Conservation (phyloP, 768 basidiomycete species). For the Collybiopsis confluens region DNA sequence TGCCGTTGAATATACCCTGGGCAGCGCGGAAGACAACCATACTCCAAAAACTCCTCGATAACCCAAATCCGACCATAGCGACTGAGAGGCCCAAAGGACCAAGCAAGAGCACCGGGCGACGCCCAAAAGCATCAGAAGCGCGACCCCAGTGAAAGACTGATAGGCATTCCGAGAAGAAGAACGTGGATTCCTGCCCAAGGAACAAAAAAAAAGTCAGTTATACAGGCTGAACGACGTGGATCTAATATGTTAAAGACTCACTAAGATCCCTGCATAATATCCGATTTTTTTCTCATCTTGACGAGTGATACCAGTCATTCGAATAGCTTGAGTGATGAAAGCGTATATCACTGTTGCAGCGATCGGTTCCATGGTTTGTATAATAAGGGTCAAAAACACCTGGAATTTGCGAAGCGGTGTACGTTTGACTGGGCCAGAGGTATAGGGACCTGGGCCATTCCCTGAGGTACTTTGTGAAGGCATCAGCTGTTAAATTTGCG, state of each 20-base stretch:
- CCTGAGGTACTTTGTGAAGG: too few relatives aligned
- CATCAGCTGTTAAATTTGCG: too few relatives aligned
- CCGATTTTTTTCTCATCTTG: slow-evolving; percentile 42
- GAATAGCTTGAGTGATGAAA: slow-evolving; percentile 41
- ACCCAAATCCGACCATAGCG: slow-evolving; percentile 30
- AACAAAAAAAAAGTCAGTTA: background rate
- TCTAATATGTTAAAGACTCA: slow-evolving; percentile 15
- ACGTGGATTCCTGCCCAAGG: slow-evolving; percentile 28
- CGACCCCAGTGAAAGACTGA: slow-evolving; percentile 31
- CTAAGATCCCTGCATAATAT: slow-evolving; percentile 47
- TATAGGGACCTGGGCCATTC: too few relatives aligned
- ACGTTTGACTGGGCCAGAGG: too few relatives aligned
- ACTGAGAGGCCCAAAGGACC: slow-evolving; percentile 28
- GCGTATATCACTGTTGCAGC: slow-evolving; percentile 39
- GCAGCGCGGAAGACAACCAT: slow-evolving; percentile 25
- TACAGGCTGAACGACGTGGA: background rate
- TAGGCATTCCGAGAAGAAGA: slow-evolving; percentile 30
- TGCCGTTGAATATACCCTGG: slow-evolving; percentile 38
- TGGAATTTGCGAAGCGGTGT: slow-evolving; percentile 7
- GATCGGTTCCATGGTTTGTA: slow-evolving; percentile 18
- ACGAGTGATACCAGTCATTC: slow-evolving; percentile 38
- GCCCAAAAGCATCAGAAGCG: slow-evolving; percentile 30
- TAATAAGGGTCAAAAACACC: slow-evolving; percentile 9
- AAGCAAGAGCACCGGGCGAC: slow-evolving; percentile 28
- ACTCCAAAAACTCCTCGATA: slow-evolving; percentile 23